Evolutionary conservation across 352 stramenopile species (phyloP), one percentile per base, ranked within the genome.

Genomic region (Phytophthora tentaculata): DNA sequence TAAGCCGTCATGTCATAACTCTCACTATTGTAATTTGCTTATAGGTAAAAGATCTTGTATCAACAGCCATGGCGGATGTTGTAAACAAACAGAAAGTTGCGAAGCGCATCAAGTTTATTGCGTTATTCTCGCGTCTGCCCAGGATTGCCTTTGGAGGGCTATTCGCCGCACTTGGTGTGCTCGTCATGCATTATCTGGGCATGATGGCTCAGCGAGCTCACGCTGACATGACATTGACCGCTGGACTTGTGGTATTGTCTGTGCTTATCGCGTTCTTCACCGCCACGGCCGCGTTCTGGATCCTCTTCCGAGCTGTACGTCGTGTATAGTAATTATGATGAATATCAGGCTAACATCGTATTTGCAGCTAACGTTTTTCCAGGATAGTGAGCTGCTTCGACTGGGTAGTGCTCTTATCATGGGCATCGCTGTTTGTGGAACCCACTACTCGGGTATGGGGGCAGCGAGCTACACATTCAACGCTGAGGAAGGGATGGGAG

Each of bases 101-200:
- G 0, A 73, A 72, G 3, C 76, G 75, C 28, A 83, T 91, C 66
- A 82, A 85, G 63, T 63, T 80, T 58, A 79, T 86, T n/a, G 82
- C 80, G 2, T 55, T 92, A 3, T 90, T 92, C 55, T 89, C 78
- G 2, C 74, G 79, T 2, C 74, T 88, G 9, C 81, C 71, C 56
- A 69, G 77, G 5, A 90, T 90, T 55, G 66, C 76, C 8, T 54
- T 79, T 6, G 81, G 80, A 9, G 79, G 78, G 2, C 29, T 88
- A 9, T 85, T 86, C 22, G 80, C 84, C 1, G 81, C 80, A 1
- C 49, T 90, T 3, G 84, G 84, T 7, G 81, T 92, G 8, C 77
- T 92, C 13, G 80, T 82, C 2, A 92, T 92, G 84, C 84, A 90
- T 57, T 92, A 89, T 68, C 51, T 90, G n/a, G 84, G 81, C 12